Evolutionary conservation across 2,329 filamentous ascomycete species (phyloP).

Genomic region (Penicillium corylophilum): DNA sequence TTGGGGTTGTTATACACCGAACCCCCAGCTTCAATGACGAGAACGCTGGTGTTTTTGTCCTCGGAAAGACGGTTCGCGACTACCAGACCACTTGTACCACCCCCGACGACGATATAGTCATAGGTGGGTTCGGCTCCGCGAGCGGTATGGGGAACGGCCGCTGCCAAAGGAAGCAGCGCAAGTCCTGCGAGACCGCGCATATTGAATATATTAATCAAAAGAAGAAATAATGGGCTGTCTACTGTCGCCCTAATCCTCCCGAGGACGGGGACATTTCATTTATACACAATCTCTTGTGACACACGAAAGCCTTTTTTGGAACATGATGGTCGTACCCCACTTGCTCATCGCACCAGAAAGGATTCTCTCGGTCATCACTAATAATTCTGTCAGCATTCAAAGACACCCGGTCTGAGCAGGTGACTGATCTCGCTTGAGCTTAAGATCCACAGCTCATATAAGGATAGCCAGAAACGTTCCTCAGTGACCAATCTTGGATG

Average conservation of each 20-base stretch:
- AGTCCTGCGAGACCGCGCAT: conserved; percentile 17
- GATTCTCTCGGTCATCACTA: neutral
- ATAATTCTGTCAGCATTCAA: neutral
- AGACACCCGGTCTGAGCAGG: neutral
- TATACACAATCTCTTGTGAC: neutral
- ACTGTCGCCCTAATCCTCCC: neutral
- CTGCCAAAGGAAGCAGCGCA: conserved; percentile 16
- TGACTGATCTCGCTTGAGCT: neutral
- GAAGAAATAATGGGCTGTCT: neutral
- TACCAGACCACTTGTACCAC: conserved; percentile 34
- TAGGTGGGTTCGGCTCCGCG: conserved; percentile 10
- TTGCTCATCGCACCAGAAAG: neutral
- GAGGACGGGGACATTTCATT: neutral
- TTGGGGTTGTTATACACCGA: conserved; percentile 30
- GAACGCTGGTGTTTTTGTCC: conserved; percentile 22
- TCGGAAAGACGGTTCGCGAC: conserved; percentile 38
- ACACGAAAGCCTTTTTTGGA: neutral
- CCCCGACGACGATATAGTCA: conserved; percentile 37
- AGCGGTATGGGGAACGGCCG: conserved; percentile 10
- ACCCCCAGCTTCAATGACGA: conserved; percentile 31
- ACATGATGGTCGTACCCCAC: neutral
- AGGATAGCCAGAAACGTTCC: neutral
- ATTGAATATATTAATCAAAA: neutral
- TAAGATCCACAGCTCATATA: neutral
- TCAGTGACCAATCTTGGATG: neutral